Evolutionary conservation across 805 yeast genomes (phyloP).

Genomic region (Ogataea zsoltii): DNA sequence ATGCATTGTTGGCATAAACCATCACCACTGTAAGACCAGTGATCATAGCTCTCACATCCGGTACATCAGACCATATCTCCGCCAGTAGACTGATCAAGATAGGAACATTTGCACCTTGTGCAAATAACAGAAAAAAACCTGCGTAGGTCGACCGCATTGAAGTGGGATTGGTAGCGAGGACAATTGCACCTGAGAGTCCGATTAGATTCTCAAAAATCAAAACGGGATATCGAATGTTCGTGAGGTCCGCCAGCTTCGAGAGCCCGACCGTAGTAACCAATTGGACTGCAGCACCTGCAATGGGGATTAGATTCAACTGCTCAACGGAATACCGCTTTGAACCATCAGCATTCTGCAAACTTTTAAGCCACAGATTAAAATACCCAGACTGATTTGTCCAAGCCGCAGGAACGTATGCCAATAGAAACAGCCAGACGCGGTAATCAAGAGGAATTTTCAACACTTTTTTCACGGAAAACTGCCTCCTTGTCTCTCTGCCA

Average conservation of each 20-base stretch:
- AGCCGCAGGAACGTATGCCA: background rate
- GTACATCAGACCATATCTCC: background rate
- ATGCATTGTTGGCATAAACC: slow-evolving; percentile 1
- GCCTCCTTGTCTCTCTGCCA: background rate
- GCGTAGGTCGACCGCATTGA: background rate
- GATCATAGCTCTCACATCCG: background rate
- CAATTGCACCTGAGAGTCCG: background rate
- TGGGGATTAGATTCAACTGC: background rate
- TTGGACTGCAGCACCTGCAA: background rate
- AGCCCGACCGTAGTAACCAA: background rate
- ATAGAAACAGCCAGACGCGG: background rate
- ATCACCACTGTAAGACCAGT: background rate
- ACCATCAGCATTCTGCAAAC: background rate
- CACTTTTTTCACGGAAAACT: background rate
- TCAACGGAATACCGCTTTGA: background rate
- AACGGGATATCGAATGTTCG: background rate
- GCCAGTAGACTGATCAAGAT: background rate
- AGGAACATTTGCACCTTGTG: background rate
- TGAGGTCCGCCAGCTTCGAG: background rate
- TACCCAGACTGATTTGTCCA: background rate
- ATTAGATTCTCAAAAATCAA: background rate
- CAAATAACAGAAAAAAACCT: background rate
- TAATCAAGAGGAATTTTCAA: background rate
- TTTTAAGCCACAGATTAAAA: background rate
- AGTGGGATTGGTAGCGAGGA: background rate